Evolutionary conservation across 345 rosid species (phyloP), one percentile per base, ranked within the genome.

Genomic region (Gossypium mustelinum): DNA sequence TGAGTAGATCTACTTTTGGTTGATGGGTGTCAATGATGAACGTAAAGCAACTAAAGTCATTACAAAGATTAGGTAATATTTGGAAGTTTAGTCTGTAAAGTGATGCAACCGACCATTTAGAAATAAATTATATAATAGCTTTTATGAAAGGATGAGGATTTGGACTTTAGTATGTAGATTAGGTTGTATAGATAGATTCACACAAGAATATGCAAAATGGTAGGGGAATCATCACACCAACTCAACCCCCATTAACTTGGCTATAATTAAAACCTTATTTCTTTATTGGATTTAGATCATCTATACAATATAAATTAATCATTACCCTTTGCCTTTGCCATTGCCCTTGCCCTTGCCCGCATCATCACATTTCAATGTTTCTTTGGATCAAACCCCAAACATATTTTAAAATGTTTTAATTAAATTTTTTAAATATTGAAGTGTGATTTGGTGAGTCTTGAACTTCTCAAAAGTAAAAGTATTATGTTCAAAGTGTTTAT

Each of bases 221-320:
- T n/a, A 27, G 60, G 73, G 60, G 60, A 70, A 25, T 70, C 73
- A 70, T 70, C 61, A 70, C 73, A 29, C 47, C 61, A 70, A 68
- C 72, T 48, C 7, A 48, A 24, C 14, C 71, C 48, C 59, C 43
- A 68, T 68, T 56, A 9, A 48, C 9, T 45, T 7, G 29, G 4
- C 1, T 67, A 7, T 8, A 18, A 55, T 55, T 55, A 55, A 47
- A 48, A 9, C 2, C 0, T 16, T 48, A 3, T 68, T 47, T 48
- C 43, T 22, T 68, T 68, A 13, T 68, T 4, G 39, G 17, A 68
- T 24, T 13, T 7, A n/a, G 7, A 34, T 34, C 0, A 4, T 34
- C 7, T 34, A 34, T 34, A 48, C 50, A 67, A 45, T 65, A 5
- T 65, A 43, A 44, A 66, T 66, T 67, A 22, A 67, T 45, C 39